A percentile compares a stretch with the other conserved stretches of the same genome.
Evolutionary conservation across 2,329 filamentous ascomycete genomes (phyloP).

Genomic region (Phyllosticta citriasiana): DNA sequence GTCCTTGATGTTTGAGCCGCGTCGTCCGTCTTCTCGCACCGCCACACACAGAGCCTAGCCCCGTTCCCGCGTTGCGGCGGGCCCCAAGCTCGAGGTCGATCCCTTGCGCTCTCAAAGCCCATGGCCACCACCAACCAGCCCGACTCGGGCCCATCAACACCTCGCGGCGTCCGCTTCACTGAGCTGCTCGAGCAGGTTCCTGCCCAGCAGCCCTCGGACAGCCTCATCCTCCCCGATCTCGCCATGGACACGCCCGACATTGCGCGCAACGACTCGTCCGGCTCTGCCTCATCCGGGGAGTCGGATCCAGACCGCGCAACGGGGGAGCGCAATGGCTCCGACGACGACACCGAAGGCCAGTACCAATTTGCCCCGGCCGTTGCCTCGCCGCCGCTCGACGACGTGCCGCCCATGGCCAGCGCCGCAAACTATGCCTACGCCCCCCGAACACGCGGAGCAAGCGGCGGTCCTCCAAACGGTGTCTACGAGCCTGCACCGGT

Average conservation of each 20-base stretch:
- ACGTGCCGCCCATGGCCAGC: conserved; percentile 23
- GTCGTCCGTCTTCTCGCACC: conserved; percentile 1
- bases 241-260: conserved; percentile 22
- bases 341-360: conserved; percentile 22
- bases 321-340: conserved; percentile 38
- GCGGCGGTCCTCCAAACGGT: conserved; percentile 13
- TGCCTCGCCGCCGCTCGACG: conserved; percentile 22
- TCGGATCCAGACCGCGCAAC: conserved; percentile 34
- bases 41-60: conserved; percentile 5
- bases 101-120: not conserved
- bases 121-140: conserved; percentile 8
- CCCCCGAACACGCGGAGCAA: conserved; percentile 18
- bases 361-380: conserved; percentile 31
- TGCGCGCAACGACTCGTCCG: conserved; percentile 34
- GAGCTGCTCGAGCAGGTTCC: conserved; percentile 16
- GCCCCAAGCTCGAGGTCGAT: conserved; percentile 8
- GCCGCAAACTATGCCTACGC: conserved; percentile 19
- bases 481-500: conserved; percentile 21
- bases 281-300: conserved; percentile 37
- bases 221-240: conserved; percentile 17
- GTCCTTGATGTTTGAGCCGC: not conserved
- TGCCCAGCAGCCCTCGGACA: conserved; percentile 17
- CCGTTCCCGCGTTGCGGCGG: conserved; percentile 8
- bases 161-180: conserved; percentile 21
- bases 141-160: not conserved